A percentile compares a stretch with the other conserved stretches of the same genome.
phyloP scores from a whole-genome alignment of 1,139 yeast species.

The Geotrichum phurueaensis region DNA sequence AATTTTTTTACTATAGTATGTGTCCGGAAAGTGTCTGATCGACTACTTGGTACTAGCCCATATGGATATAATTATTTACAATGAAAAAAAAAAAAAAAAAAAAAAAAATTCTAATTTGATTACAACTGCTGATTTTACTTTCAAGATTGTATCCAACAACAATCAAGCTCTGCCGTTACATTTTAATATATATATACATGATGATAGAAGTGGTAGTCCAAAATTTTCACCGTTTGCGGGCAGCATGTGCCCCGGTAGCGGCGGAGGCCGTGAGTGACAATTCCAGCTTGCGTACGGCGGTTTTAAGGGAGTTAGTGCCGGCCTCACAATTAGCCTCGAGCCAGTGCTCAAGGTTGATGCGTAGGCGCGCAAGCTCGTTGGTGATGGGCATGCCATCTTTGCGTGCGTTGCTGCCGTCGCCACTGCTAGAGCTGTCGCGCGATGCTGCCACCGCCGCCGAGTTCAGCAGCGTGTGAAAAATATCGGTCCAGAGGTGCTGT shows the following conservation, averaged over 20 bases:
- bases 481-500: constrained; percentile 58
- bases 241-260: constrained; percentile 4
- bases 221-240: background rate
- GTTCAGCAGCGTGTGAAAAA: constrained; percentile 62
- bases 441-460: constrained; percentile 37
- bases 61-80: too few relatives aligned
- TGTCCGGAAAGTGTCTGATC: too few relatives aligned
- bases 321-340: constrained; percentile 34
- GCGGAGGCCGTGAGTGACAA: constrained; percentile 11
- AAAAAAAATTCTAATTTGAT: background rate
- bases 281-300: constrained; percentile 23
- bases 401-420: constrained; percentile 18
- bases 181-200: too few relatives aligned
- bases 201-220: too few relatives aligned
- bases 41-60: too few relatives aligned
- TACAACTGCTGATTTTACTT: background rate
- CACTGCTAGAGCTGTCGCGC: constrained; percentile 19
- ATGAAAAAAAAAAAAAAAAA: background rate
- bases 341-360: constrained; percentile 44
- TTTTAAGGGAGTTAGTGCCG: constrained; percentile 23
- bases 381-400: constrained; percentile 38
- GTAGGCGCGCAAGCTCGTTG: constrained; percentile 36
- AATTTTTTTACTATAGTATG: too few relatives aligned
- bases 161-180: background rate
- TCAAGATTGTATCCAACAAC: too few relatives aligned